Evolutionary conservation across 371 early-diverging fungal species (phyloP), one percentile per base, ranked within the genome.

Genomic region (Sporodiniella umbellata): DNA sequence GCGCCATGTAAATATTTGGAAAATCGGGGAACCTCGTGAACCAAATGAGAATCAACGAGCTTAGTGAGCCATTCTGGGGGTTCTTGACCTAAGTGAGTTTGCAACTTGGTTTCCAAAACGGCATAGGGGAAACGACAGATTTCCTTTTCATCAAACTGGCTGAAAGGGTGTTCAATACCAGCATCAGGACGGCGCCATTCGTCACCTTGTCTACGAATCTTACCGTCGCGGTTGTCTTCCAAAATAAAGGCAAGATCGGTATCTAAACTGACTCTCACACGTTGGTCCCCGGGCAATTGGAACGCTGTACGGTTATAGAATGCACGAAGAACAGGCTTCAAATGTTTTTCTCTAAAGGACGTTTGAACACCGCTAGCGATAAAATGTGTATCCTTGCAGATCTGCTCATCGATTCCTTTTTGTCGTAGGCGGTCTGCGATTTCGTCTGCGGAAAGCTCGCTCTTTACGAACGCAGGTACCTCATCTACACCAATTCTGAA

Each of bases 231-330:
- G 61, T 90, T 87, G 70, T 96, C 95, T 64, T 97, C 99, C 47
- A 94, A 92, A 56, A 98, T 92, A 84, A 99, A 92, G 25, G 91
- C 83, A 42, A 99, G 75, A 58, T 99, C 94, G 0, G 97, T 98
- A 70, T 99, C 99, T n/a, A 99, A 80, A 38, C 93, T 93, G 48
- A 99, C 92, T 61, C 99, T 84, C 33, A 99, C 96, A 42, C 90
- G 83, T 14, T 96, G 91, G 69, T 96, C 96, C 28, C 95, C 95
- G 7, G 99, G 99, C 23, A 98, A 70, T 69, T 99, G 99, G 84
- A 99, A 99, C 10, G 99, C 99, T 14, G 93, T 95, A 72, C 99
- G 87, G 66, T 94, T 96, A 75, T 99, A 98, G 60, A 93, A 94
- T 3, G 95, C 94, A 48, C 98, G 88, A 42, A 90, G 68, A 17